phyloP scores from a whole-genome alignment of 2,329 filamentous ascomycete genomes.

The Alternaria infectoria region DNA sequence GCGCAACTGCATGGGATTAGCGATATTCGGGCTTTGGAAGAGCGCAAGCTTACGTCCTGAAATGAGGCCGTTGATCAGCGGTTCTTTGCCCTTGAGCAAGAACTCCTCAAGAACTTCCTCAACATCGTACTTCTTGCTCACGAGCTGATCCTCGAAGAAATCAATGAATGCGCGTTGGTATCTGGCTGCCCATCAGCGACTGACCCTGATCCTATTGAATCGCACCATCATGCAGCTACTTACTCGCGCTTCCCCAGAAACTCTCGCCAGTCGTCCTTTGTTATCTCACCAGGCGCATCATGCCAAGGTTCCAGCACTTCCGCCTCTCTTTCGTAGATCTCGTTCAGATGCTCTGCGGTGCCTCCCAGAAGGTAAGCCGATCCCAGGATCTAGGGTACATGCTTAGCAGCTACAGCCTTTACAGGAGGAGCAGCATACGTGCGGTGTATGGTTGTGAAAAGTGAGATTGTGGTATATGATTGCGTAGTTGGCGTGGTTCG shows the following conservation, averaged over 20 bases:
- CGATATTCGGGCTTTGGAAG: neutral
- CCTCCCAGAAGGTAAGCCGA: slow-evolving; percentile 88
- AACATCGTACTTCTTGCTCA: slow-evolving; percentile 81
- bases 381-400: slow-evolving; percentile 66
- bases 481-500: slow-evolving; percentile 89
- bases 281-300: slow-evolving; percentile 84
- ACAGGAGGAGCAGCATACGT: slow-evolving; percentile 57
- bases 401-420: slow-evolving; percentile 38
- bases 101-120: slow-evolving; percentile 77
- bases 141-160: slow-evolving; percentile 93
- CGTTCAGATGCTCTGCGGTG: slow-evolving; percentile 72
- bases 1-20: slow-evolving; percentile 67
- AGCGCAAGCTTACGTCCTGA: slow-evolving; percentile 69
- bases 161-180: slow-evolving; percentile 93
- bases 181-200: slow-evolving; percentile 41
- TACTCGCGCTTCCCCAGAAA: slow-evolving; percentile 76
- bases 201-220: neutral
- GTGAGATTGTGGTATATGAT: slow-evolving; percentile 77
- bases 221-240: slow-evolving; percentile 22
- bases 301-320: slow-evolving; percentile 78
- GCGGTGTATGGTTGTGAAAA: slow-evolving; percentile 84
- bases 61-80: slow-evolving; percentile 80
- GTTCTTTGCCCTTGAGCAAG: slow-evolving; percentile 74
- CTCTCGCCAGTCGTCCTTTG: slow-evolving; percentile 83
- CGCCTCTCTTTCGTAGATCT: slow-evolving; percentile 79